Evolutionary conservation across 2,329 filamentous ascomycete species (phyloP).

Genomic region (Aspergillus sp.): DNA sequence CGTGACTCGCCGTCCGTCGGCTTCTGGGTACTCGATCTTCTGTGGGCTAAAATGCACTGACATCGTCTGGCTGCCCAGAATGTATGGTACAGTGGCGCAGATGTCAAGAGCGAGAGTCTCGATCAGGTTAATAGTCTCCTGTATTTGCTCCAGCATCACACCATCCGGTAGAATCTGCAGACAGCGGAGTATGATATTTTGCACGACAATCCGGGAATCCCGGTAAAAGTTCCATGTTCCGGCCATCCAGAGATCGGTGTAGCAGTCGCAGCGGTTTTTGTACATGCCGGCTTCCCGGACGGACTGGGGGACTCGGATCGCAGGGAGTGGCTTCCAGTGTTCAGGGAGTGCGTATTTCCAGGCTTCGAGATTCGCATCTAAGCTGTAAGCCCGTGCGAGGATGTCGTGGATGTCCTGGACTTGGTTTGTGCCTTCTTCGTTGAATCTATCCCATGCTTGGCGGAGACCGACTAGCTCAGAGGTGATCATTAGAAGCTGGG

Average conservation of each 20-base stretch:
- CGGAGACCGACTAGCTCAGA: slow-evolving; percentile 28
- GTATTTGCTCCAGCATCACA: slow-evolving; percentile 3
- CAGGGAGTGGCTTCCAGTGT: slow-evolving; percentile 27
- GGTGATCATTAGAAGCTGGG: slow-evolving; percentile 23
- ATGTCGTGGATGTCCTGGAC: slow-evolving; percentile 15
- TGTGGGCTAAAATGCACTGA: slow-evolving; percentile 24
- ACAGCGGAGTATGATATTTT: slow-evolving; percentile 31
- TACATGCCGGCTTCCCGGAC: slow-evolving; percentile 30
- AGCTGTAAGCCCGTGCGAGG: slow-evolving; percentile 21
- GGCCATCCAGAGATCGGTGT: slow-evolving; percentile 32
- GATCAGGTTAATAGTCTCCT: slow-evolving; percentile 9
- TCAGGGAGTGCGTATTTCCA: slow-evolving; percentile 28
- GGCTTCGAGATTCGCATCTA: slow-evolving; percentile 25
- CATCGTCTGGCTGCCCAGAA: slow-evolving; percentile 27
- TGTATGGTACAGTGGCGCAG: slow-evolving; percentile 31
- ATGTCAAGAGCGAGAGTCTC: slow-evolving; percentile 27
- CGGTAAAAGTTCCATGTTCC: slow-evolving; percentile 34
- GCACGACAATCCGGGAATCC: slow-evolving; percentile 30
- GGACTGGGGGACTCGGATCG: slow-evolving; percentile 27
- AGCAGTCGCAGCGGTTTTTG: slow-evolving; percentile 32
- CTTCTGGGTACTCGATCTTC: slow-evolving; percentile 27
- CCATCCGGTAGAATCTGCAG: slow-evolving; percentile 18
- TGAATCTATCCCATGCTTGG: slow-evolving; percentile 23
- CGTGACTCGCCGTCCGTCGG: slow-evolving; percentile 21
- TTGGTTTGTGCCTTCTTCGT: slow-evolving; percentile 3